phyloP scores from a whole-genome alignment of 2,329 filamentous ascomycete genomes.

The Penicillium sp. region DNA sequence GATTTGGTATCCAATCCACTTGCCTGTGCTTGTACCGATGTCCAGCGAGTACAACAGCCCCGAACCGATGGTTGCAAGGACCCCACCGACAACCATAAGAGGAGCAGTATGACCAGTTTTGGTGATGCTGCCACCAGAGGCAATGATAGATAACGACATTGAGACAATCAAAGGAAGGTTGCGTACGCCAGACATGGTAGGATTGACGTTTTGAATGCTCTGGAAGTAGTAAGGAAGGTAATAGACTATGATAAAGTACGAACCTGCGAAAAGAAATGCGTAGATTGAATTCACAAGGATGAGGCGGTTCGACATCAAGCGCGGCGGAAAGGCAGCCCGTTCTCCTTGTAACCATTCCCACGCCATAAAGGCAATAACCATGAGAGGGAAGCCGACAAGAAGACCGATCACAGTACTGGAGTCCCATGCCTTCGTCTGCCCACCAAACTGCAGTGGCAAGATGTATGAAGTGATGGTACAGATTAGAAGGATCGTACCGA shows the following conservation, averaged over 20 bases:
- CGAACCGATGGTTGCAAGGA: slow-evolving; percentile 25
- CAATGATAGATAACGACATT: slow-evolving; percentile 25
- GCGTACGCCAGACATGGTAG: slow-evolving; percentile 42
- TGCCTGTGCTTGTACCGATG: slow-evolving; percentile 23
- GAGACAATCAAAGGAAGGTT: slow-evolving; percentile 46
- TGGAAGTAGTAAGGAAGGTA: slow-evolving; percentile 54
- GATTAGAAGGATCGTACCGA: slow-evolving; percentile 45
- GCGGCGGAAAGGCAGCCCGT: slow-evolving; percentile 41
- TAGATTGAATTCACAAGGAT: slow-evolving; percentile 6
- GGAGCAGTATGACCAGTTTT: slow-evolving; percentile 28
- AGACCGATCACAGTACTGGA: slow-evolving; percentile 46
- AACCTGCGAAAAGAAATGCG: slow-evolving; percentile 38
- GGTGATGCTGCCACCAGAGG: slow-evolving; percentile 29
- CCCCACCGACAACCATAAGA: slow-evolving; percentile 27
- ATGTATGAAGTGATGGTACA: slow-evolving; percentile 16
- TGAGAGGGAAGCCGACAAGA: slow-evolving; percentile 46
- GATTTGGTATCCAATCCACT: slow-evolving; percentile 43
- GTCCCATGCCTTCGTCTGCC: slow-evolving; percentile 39
- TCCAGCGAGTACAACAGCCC: slow-evolving; percentile 40
- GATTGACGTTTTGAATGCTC: slow-evolving; percentile 32
- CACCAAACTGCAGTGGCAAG: slow-evolving; percentile 45
- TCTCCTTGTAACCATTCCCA: slow-evolving; percentile 43
- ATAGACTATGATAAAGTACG: slow-evolving; percentile 44
- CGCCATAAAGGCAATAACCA: slow-evolving; percentile 37
- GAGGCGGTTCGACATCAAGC: slow-evolving; percentile 40